Evolutionary conservation across 768 basidiomycete species (phyloP).

Genomic region (Russula compacta): DNA sequence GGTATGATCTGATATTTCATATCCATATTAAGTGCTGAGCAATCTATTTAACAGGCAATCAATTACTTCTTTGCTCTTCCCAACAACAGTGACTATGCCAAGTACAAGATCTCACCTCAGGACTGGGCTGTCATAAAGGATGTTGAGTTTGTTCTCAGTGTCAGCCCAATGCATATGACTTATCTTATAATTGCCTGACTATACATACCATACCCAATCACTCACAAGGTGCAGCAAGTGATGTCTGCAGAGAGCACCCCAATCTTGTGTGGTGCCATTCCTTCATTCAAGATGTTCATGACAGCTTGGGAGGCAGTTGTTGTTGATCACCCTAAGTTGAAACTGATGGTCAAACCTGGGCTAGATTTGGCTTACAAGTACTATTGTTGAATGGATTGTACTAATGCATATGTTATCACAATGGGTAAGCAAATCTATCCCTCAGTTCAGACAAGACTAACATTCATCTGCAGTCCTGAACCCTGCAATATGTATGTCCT

Average conservation of each 20-base stretch:
- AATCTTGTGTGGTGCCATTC: neutral
- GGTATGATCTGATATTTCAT: neutral
- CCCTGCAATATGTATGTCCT: neutral
- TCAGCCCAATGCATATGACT: neutral
- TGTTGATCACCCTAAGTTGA: neutral
- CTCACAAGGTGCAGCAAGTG: neutral
- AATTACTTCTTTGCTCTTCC: neutral
- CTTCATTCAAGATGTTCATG: neutral
- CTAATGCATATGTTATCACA: neutral
- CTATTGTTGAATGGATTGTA: neutral
- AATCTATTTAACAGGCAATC: neutral
- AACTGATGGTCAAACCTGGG: neutral
- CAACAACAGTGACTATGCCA: neutral
- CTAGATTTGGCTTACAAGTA: neutral
- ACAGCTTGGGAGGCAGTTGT: neutral
- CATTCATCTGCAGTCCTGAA: neutral
- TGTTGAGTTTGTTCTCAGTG: neutral
- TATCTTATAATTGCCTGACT: too few relatives aligned
- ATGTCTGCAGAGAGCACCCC: neutral
- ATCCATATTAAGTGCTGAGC: neutral
- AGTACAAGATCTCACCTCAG: neutral
- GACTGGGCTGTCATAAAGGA: neutral
- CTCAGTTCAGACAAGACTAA: neutral
- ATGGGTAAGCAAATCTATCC: neutral
- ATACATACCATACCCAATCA: neutral